phyloP scores from a whole-genome alignment of 371 early-diverging fungal species.

The Mucor sp. region DNA sequence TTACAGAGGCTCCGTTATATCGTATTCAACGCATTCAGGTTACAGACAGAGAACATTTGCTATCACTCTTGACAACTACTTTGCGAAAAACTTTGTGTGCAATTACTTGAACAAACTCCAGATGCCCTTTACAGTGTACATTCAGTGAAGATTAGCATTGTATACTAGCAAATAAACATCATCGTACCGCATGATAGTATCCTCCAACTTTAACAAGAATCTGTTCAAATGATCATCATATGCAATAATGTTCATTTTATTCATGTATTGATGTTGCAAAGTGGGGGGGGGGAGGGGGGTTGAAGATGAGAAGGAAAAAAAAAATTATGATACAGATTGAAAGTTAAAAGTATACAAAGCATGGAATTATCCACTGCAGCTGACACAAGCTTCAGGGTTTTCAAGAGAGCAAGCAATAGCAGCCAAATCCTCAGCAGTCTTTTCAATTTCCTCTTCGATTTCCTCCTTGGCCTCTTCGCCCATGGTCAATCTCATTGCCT shows the following conservation, averaged over 20 bases:
- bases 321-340: background rate
- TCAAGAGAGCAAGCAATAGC: constrained; percentile 70
- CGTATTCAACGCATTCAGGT: background rate
- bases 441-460: constrained; percentile 24
- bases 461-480: constrained; percentile 38
- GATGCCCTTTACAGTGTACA: background rate
- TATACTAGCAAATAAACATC: background rate
- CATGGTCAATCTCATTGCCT: constrained; percentile 78
- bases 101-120: background rate
- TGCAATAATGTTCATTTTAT: background rate
- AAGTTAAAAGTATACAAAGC: background rate
- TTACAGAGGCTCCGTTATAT: background rate
- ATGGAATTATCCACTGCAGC: constrained; percentile 77
- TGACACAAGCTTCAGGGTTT: constrained; percentile 89
- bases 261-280: background rate
- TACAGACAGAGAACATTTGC: background rate
- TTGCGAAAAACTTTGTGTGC: background rate
- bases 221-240: background rate
- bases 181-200: too few relatives aligned
- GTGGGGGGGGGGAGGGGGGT: background rate
- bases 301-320: background rate
- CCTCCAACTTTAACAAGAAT: too few relatives aligned
- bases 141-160: background rate
- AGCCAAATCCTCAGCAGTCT: constrained; percentile 48
- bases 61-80: background rate